Conservation (phyloP, 225 moss, liverwort and hornwort genomes). For the Straminergon stramineum region DNA sequence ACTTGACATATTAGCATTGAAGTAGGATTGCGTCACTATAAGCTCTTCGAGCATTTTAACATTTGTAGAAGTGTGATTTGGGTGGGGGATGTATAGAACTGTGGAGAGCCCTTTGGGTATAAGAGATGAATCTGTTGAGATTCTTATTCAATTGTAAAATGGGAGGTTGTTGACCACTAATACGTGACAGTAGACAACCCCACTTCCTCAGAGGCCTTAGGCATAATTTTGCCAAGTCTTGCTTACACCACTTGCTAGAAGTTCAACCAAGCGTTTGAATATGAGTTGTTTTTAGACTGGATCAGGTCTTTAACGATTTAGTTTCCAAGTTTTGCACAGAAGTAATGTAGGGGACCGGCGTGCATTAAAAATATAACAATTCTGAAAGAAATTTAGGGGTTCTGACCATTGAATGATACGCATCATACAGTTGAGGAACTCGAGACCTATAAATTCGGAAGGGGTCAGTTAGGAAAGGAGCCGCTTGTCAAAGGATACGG, state of each 20-base stretch:
- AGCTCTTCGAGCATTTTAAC: not conserved
- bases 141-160: not conserved
- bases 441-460: conserved; percentile 51
- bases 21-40: not conserved
- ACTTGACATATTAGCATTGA: not conserved
- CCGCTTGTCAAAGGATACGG: conserved; percentile 51
- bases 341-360: not conserved
- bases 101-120: not conserved
- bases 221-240: not conserved
- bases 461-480: conserved; percentile 52
- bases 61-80: not conserved
- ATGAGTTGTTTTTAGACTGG: not conserved
- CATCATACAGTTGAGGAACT: conserved; percentile 44
- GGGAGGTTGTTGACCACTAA: not conserved
- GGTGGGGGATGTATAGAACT: not conserved
- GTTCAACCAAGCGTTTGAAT: not conserved
- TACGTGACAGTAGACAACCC: not conserved
- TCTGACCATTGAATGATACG: not conserved
- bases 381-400: not conserved
- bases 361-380: not conserved
- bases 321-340: not conserved
- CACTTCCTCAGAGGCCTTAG: not conserved
- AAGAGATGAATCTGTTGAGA: not conserved
- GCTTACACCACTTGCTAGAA: not conserved
- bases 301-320: not conserved